Base-by-base conservation (phyloP, 1,284 basidiomycete genomes). In the Pyrrhoderma lamaoense region DNA sequence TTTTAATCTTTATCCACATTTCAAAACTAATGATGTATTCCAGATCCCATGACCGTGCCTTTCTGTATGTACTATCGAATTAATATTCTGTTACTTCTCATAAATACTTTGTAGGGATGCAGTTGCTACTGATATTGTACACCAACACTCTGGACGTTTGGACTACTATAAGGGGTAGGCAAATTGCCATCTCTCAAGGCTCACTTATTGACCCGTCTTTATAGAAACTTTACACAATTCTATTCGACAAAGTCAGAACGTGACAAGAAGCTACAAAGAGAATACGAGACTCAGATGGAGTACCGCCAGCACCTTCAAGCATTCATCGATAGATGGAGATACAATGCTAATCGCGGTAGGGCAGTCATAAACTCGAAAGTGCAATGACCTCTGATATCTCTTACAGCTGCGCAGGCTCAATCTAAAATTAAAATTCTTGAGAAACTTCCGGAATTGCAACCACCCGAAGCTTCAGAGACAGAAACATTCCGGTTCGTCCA, bases 401-500 rank as follows among this genome's bases (percentile, higher is more conserved):
- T 48, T 50, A 25, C 52, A 80, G 92, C 92, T 55, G 80, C 90
- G 1, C 93, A 97, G 68, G 93, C 94, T 25, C 94, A 97, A 65
- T 90, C 86, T 60, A 95, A 93, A 67, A 97, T 99, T 68, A 99
- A 99, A 70, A 94, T 98, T 56, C 74, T 99, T 46, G 96, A 99
- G 67, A 97, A 97, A 81, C 71, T 99, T 35, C 96, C 95, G 3
- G 92, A 95, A 57, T 74, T 98, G 45, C 81, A 95, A 62, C 91
- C 93, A 35, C 94, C 94, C 3, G 93, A 94, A 67, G 78, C 80
- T 58, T 90, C 91, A 53, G 93, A 92, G 62, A 89, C 78, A 37
- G 94, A 96, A 65, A 86, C 77, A 31, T 97, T 99, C 77, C 40
- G 56, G 60, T 47, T 53, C 52, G 53, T 48, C n/a, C n/a, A n/a